Evolutionary conservation across 2,329 filamentous ascomycete species (phyloP), one percentile per base, ranked within the genome.

Genomic region (Metarhizium anisopliae): DNA sequence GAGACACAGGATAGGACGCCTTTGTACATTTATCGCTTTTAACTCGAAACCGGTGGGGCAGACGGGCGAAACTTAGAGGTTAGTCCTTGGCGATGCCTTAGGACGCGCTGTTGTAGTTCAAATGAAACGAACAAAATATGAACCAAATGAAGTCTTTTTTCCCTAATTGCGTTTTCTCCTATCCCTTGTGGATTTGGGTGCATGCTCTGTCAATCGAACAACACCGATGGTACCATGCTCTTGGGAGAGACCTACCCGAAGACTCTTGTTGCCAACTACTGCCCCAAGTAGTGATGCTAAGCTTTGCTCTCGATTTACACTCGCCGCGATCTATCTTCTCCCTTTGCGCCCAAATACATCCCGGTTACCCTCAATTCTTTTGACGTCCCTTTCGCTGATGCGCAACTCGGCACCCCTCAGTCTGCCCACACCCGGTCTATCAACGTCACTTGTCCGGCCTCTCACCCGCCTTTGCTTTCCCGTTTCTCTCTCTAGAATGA

Each of bases 371-470:
- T 87, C 81, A 59, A 94, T 90, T 55, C 80, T 80, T 62, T 74
- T 77, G 7, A 96, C 80, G 71, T 97, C 93, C 63, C 80, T 80
- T 66, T 86, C 84, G 66, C 86, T 95, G 63, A 97, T 71, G 60
- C 79, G 87, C 74, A 97, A 70, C 66, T 89, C 89, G 0, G 91
- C 91, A 3, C 89, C 87, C 59, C 78, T 83, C 68, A 96, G 86
- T 68, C 79, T 89, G 0, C 94, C 94, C 13, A 97, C 83, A 2
- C 81, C 84, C 1, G 93, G 90, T 35, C 83, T 84, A 59, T 89
- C 90, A 42, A 96, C 83, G 74, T 69, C 83, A 42, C 96, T 83
- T 75, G 69, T 83, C 73, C 67, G 61, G 63, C 67, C 77, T 54
- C 73, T 74, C 56, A 71, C 74, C 56, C 70, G 67, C 55, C 68